These are phyloP conservation scores for Fusarium secorum DNA, from an alignment of 2,329 filamentous ascomycete species.

Conservation along the genomic window DNA sequence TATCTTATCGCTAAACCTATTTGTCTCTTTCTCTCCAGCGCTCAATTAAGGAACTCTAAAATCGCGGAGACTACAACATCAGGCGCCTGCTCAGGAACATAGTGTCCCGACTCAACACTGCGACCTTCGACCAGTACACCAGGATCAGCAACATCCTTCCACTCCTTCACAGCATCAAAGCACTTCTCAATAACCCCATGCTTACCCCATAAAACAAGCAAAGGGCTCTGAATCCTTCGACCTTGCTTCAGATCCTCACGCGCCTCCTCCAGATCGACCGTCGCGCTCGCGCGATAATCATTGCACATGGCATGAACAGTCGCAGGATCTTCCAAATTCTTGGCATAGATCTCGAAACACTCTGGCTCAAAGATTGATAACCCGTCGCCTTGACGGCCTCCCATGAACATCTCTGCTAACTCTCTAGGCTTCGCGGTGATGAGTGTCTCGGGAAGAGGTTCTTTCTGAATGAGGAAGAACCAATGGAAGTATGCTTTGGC, in stretches of 20 bases:
- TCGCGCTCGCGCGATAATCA: constrained; percentile 63
- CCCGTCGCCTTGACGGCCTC: constrained; percentile 49
- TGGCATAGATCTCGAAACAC: constrained; percentile 52
- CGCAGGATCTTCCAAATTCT: constrained; percentile 50
- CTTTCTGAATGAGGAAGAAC: constrained; percentile 64
- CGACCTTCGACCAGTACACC: constrained; percentile 50
- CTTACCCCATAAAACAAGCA: constrained; percentile 61
- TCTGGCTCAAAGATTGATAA: constrained; percentile 46
- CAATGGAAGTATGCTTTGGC: constrained; percentile 65
- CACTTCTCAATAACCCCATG: constrained; percentile 57
- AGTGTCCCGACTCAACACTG: constrained; percentile 57
- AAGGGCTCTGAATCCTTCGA: constrained; percentile 54
- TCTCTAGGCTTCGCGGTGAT: constrained; percentile 49
- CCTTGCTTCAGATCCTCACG: constrained; percentile 54
- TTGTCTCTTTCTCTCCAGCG: fast-evolving
- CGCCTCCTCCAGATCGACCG: constrained; percentile 60
- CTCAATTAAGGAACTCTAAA: constrained; percentile 49
- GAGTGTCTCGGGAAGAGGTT: constrained; percentile 60
- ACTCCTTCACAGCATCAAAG: constrained; percentile 60
- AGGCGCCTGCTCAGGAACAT: constrained; percentile 60
- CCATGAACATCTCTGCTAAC: constrained; percentile 54
- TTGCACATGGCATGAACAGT: constrained; percentile 60
- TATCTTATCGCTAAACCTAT: not conserved
- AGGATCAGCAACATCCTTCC: constrained; percentile 54
- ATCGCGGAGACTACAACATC: constrained; percentile 54